Conservation (phyloP, 257 asterid species). For the Ballota nigra region DNA sequence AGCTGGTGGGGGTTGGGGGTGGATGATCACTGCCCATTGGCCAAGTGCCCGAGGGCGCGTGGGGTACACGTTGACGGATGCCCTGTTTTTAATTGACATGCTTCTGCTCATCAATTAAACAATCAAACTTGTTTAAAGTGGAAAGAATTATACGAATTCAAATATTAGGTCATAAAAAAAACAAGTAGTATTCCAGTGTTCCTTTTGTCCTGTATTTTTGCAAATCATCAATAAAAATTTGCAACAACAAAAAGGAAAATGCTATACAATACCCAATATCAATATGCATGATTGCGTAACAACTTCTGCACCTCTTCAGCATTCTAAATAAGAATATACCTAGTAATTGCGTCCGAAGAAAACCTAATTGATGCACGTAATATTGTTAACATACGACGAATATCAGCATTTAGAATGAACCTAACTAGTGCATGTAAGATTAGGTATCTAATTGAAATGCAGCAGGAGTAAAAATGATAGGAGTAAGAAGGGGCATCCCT, state of each 20-base stretch:
- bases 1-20: conserved; percentile 68
- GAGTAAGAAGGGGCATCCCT: not conserved
- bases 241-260: not conserved
- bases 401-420: not conserved
- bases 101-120: not conserved
- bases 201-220: not conserved
- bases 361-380: too few species aligned
- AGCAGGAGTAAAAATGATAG: not conserved
- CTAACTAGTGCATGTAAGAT: not conserved
- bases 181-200: not conserved
- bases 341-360: not conserved
- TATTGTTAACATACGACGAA: too few species aligned
- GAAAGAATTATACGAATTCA: too few species aligned
- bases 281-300: not conserved
- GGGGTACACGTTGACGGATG: conserved; percentile 49
- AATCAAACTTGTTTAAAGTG: not conserved
- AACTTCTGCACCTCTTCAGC: not conserved
- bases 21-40: conserved; percentile 69
- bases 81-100: conserved; percentile 31
- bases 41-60: conserved; percentile 60
- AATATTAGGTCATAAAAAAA: not conserved
- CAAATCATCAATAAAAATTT: not conserved
- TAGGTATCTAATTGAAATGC: not conserved
- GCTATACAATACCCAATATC: not conserved
- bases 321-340: not conserved